Conservation (phyloP, 2,329 filamentous ascomycete genomes). For the Fusarium sp. region DNA sequence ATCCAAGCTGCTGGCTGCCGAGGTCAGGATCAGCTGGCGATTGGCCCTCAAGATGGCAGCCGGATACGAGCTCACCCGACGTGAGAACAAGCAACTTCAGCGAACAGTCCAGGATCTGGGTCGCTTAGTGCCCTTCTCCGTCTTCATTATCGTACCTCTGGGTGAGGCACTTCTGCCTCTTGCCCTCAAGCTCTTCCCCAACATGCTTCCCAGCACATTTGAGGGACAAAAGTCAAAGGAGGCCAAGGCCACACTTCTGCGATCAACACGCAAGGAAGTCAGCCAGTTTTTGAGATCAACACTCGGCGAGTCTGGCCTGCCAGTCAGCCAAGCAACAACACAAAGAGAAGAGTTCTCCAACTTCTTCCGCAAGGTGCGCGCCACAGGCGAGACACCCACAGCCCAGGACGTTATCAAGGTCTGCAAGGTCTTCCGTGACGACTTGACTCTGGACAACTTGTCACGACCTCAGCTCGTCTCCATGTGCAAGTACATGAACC, state of each 20-base stretch:
- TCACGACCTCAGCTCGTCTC: conserved; percentile 95
- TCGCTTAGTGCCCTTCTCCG: conserved; percentile 93
- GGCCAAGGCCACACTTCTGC: conserved; percentile 83
- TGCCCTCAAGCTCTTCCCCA: conserved; percentile 94
- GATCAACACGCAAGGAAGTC: conserved; percentile 92
- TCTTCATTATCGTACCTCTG: conserved; percentile 97
- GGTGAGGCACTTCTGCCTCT: conserved; percentile 93
- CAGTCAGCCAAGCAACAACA: conserved; percentile 84
- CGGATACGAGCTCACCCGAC: conserved; percentile 93
- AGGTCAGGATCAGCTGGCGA: conserved; percentile 92
- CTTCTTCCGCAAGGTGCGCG: conserved; percentile 96
- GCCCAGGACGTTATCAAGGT: conserved; percentile 96
- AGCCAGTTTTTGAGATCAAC: conserved; percentile 91
- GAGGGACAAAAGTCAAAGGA: conserved; percentile 93
- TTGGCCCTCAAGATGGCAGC: conserved; percentile 97
- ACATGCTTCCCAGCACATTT: conserved; percentile 96
- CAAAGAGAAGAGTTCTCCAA: conserved; percentile 94
- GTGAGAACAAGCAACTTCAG: conserved; percentile 92
- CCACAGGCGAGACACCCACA: conserved; percentile 90
- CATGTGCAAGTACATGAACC: conserved; percentile 98
- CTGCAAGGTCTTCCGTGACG: conserved; percentile 98
- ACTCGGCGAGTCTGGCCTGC: conserved; percentile 91
- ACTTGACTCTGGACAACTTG: conserved; percentile 95
- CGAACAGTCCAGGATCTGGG: conserved; percentile 94
- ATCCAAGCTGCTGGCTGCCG: conserved; percentile 91